Evolutionary conservation across 495 filamentous ascomycete species (phyloP).

Genomic region (Hypoxylon cercidicola): DNA sequence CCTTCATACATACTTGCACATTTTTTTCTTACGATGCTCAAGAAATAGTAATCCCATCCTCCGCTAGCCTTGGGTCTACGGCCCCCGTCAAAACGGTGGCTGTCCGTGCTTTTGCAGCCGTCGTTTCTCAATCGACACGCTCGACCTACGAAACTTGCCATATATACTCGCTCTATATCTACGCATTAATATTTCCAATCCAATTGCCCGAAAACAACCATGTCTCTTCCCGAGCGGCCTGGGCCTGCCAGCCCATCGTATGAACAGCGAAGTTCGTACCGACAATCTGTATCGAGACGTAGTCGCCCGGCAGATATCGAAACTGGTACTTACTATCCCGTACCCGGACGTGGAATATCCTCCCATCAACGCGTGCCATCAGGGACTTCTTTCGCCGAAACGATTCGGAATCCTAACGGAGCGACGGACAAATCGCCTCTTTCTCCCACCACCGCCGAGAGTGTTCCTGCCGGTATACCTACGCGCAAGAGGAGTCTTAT

Average conservation of each 20-base stretch:
- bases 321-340: conserved; percentile 61
- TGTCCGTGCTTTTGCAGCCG: conserved; percentile 18
- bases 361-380: conserved; percentile 62
- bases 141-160: conserved; percentile 11
- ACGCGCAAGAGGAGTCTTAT: conserved; percentile 84
- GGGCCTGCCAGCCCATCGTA: conserved; percentile 67
- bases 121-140: conserved; percentile 13
- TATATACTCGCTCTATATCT: conserved; percentile 34
- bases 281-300: conserved; percentile 73
- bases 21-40: conserved; percentile 31
- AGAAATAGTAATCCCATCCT: conserved; percentile 20
- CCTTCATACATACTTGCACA: conserved; percentile 25
- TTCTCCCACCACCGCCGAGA: conserved; percentile 54
- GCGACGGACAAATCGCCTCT: conserved; percentile 58
- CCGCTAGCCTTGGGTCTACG: conserved; percentile 17
- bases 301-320: conserved; percentile 73
- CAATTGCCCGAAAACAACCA: conserved; percentile 52
- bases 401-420: conserved; percentile 58
- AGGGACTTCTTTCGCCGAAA: conserved; percentile 60
- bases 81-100: conserved; percentile 16
- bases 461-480: conserved; percentile 43
- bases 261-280: conserved; percentile 68
- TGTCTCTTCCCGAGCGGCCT: conserved; percentile 77
- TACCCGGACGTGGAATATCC: conserved; percentile 43
- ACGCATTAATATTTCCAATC: conserved; percentile 10